phyloP scores from a whole-genome alignment of 129 eudicot species.

The Centella asiatica region DNA sequence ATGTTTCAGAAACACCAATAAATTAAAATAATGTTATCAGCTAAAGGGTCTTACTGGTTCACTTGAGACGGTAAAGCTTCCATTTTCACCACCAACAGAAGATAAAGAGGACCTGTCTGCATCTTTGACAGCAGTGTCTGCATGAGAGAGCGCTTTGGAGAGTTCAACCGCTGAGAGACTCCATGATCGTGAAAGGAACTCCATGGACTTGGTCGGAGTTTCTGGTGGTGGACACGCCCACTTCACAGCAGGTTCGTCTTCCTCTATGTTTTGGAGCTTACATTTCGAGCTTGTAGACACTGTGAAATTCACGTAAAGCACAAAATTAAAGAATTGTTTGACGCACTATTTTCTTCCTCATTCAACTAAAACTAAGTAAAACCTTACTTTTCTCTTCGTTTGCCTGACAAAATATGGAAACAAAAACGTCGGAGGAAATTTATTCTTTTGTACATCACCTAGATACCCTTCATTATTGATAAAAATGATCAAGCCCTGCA shows the following conservation, averaged over 20 bases:
- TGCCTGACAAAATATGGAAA: not conserved
- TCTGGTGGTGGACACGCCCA: constrained; percentile 76
- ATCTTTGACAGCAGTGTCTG: constrained; percentile 15
- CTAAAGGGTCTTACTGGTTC: constrained; percentile 33
- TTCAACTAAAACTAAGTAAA: not conserved
- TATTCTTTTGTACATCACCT: no score
- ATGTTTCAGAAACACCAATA: not conserved
- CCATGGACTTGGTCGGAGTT: constrained; percentile 91
- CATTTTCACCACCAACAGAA: constrained; percentile 10
- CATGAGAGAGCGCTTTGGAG: constrained; percentile 63
- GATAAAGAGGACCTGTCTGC: constrained; percentile 18
- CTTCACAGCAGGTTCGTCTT: constrained; percentile 37
- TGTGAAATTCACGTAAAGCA: constrained; percentile 20
- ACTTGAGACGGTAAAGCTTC: constrained; percentile 4
- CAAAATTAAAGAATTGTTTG: not conserved
- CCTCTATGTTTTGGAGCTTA: constrained; percentile 55
- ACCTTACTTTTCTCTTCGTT: constrained; percentile 19
- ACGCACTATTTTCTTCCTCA: not conserved
- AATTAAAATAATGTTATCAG: not conserved
- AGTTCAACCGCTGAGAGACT: constrained; percentile 71
- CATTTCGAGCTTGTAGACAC: constrained; percentile 35
- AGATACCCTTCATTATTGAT: not conserved
- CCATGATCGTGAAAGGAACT: constrained; percentile 90
- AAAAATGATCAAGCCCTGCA: not conserved
- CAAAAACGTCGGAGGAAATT: not conserved